A percentile compares a stretch with the other conserved stretches of the same genome.
phyloP scores from a whole-genome alignment of 352 stramenopile genomes.

The Globisporangium takayamanum region DNA sequence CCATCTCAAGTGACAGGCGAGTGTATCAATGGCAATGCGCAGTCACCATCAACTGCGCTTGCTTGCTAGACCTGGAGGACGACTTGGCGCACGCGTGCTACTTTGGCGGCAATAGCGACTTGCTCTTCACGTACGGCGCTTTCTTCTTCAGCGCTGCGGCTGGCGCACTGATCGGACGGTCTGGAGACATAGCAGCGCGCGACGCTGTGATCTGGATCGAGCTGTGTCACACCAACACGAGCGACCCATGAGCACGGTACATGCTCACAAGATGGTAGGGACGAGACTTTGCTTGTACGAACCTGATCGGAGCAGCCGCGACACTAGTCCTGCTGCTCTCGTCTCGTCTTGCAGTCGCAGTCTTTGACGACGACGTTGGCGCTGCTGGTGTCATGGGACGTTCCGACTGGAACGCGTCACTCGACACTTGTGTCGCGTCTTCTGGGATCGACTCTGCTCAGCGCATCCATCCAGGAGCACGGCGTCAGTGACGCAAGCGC shows the following conservation, averaged over 20 bases:
- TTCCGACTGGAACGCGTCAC: neutral
- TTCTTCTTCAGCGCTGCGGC: constrained; percentile 41
- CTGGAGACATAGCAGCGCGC: constrained; percentile 27
- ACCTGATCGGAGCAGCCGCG: constrained; percentile 13
- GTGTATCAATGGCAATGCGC: too few species aligned
- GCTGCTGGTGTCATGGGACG: neutral
- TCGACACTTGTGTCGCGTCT: constrained; percentile 4
- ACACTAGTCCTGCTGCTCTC: neutral
- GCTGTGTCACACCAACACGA: constrained; percentile 6
- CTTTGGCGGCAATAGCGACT: constrained; percentile 9
- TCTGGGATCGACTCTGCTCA: constrained; percentile 11
- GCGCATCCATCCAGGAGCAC: neutral
- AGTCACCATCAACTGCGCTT: neutral
- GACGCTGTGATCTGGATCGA: constrained; percentile 36
- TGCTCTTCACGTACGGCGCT: constrained; percentile 7
- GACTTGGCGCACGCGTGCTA: neutral
- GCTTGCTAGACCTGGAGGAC: neutral
- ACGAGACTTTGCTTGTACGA: neutral
- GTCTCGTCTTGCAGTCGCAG: constrained; percentile 1
- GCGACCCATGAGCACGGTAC: neutral
- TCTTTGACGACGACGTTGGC: neutral
- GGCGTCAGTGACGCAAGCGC: neutral
- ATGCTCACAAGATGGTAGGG: neutral
- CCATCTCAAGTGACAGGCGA: constrained; percentile 19
- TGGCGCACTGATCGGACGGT: constrained; percentile 52